These are phyloP conservation scores for Thozetella sp. DNA, from an alignment of 495 filamentous ascomycete species.

Conservation along the genomic window DNA sequence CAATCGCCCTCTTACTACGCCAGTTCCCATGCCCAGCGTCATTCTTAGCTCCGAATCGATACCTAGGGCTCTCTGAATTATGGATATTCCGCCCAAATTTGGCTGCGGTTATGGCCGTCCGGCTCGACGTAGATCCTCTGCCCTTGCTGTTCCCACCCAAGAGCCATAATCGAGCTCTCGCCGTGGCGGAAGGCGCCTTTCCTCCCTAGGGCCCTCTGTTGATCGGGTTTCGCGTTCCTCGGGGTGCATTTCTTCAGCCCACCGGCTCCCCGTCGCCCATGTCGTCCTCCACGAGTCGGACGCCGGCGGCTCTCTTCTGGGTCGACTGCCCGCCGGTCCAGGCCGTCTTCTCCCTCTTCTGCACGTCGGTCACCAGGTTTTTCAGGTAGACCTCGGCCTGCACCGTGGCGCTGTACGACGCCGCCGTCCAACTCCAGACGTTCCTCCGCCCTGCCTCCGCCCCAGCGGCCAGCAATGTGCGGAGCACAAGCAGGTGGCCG, in stretches of 20 bases:
- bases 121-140: no score
- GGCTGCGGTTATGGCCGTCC: no score
- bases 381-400: constrained; percentile 77
- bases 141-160: no score
- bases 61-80: no score
- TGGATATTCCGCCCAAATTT: no score
- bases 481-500: constrained; percentile 72
- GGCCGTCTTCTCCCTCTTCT: constrained; percentile 31
- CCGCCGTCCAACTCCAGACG: constrained; percentile 70
- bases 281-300: not conserved
- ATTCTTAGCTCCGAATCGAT: no score
- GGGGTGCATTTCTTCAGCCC: no score
- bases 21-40: no score
- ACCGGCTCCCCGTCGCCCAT: not conserved
- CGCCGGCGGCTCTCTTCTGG: not conserved
- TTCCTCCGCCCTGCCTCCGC: constrained; percentile 68
- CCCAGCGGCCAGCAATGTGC: constrained; percentile 68
- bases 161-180: not conserved
- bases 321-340: not conserved
- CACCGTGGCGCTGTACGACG: constrained; percentile 71
- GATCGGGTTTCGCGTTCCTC: no score
- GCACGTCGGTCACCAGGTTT: constrained; percentile 60
- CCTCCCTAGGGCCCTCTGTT: no score
- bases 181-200: no score
- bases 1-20: no score